phyloP scores from a whole-genome alignment of 108 stramenopile species.

The Nannochloropsis granulata region DNA sequence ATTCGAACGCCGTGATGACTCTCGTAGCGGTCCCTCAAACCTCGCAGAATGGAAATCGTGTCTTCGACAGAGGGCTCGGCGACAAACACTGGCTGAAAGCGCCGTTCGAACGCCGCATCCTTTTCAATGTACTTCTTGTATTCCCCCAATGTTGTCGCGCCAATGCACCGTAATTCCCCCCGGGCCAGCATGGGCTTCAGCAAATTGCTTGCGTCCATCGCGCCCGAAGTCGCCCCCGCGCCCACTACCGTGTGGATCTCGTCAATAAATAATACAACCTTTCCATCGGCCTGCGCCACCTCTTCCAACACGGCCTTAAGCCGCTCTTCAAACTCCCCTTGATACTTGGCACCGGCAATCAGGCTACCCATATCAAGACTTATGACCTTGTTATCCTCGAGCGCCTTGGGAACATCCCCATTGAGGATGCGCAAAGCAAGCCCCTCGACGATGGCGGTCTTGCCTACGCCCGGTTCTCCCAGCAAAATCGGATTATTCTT shows the following conservation, averaged over 20 bases:
- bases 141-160: slow-evolving; percentile 79
- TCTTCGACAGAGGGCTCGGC: slow-evolving; percentile 76
- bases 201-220: slow-evolving; percentile 79
- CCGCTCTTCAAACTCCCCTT: slow-evolving; percentile 70
- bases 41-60: slow-evolving; percentile 84
- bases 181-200: slow-evolving; percentile 82
- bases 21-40: slow-evolving; percentile 75
- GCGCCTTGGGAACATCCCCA: slow-evolving; percentile 44
- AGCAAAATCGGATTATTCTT: slow-evolving; percentile 59
- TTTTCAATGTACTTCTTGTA: slow-evolving; percentile 68
- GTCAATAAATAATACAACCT: slow-evolving; percentile 57
- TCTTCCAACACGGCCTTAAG: slow-evolving; percentile 60
- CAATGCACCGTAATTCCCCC: slow-evolving; percentile 77
- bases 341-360: slow-evolving; percentile 71
- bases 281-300: slow-evolving; percentile 23
- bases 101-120: slow-evolving; percentile 88
- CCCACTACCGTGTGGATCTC: slow-evolving; percentile 60
- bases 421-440: slow-evolving; percentile 59
- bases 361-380: slow-evolving; percentile 56
- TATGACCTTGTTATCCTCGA: slow-evolving; percentile 54
- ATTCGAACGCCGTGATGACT: slow-evolving; percentile 79
- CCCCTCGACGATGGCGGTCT: slow-evolving; percentile 69
- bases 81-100: slow-evolving; percentile 84
- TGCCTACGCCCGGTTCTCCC: slow-evolving; percentile 57
- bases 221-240: slow-evolving; percentile 63